A percentile compares a stretch with the other conserved stretches of the same genome.
Evolutionary conservation across 768 basidiomycete genomes (phyloP).

Genomic region (Omphalotus guepiniiformis): DNA sequence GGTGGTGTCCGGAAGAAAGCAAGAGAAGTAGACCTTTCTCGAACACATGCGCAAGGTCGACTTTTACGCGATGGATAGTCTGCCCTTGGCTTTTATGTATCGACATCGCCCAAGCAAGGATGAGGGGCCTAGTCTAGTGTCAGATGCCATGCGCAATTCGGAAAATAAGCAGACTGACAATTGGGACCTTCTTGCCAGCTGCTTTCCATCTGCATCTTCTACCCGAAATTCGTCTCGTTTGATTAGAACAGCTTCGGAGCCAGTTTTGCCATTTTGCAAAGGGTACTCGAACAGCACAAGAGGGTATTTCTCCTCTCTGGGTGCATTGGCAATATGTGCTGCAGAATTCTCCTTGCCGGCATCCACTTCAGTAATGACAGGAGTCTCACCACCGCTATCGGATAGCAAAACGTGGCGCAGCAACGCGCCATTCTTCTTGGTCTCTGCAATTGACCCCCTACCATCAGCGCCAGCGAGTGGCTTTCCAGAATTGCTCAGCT

Average conservation of each 20-base stretch:
- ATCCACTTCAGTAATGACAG: not conserved
- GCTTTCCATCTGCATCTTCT: conserved; percentile 47
- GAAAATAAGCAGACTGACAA: conserved; percentile 25
- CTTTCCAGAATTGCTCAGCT: not conserved
- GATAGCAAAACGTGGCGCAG: conserved; percentile 4
- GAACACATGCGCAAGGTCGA: conserved; percentile 73
- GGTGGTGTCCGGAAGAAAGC: not conserved
- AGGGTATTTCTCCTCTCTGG: conserved; percentile 41
- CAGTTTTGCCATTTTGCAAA: conserved; percentile 1
- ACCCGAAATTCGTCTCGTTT: conserved; percentile 50
- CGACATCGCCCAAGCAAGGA: conserved; percentile 78
- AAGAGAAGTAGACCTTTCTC: conserved; percentile 51
- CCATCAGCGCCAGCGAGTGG: too few relatives aligned
- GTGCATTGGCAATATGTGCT: conserved; percentile 19
- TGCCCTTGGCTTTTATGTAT: conserved; percentile 86
- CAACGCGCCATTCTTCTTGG: conserved; percentile 9
- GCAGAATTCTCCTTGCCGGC: conserved; percentile 24
- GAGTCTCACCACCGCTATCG: conserved; percentile 7
- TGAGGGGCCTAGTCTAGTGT: conserved; percentile 43
- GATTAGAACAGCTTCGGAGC: conserved; percentile 40
- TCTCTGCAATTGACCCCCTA: conserved; percentile 7
- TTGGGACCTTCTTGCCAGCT: conserved; percentile 48
- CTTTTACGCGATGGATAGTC: conserved; percentile 73
- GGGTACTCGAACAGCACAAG: conserved; percentile 10
- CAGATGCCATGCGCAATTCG: not conserved